Evolutionary conservation across 2,329 filamentous ascomycete species (phyloP).

Genomic region (Fusarium floridanum): DNA sequence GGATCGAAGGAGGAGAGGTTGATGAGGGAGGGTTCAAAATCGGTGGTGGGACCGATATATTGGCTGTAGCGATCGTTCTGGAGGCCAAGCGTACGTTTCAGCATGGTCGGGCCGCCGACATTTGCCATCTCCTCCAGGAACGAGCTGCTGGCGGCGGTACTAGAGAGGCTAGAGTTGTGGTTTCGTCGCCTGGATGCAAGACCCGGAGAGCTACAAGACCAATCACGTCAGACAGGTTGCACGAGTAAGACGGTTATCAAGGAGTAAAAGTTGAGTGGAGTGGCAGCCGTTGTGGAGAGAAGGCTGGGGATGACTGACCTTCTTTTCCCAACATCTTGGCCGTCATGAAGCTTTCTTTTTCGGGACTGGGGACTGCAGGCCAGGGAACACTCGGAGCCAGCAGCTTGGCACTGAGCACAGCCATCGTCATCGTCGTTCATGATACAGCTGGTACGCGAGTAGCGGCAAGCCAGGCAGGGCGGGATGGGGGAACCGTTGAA

Average conservation of each 20-base stretch:
- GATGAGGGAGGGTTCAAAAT: slow-evolving; percentile 87
- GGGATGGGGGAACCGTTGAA: slow-evolving; percentile 58
- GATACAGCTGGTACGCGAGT: slow-evolving; percentile 81
- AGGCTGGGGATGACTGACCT: slow-evolving; percentile 66
- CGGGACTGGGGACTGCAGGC: slow-evolving; percentile 80
- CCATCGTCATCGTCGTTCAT: slow-evolving; percentile 79
- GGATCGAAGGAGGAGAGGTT: slow-evolving; percentile 84
- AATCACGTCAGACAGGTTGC: slow-evolving; percentile 61
- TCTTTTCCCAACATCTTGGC: slow-evolving; percentile 75
- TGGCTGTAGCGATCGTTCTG: slow-evolving; percentile 84
- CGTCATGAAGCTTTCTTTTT: slow-evolving; percentile 82
- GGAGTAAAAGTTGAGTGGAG: slow-evolving; percentile 35
- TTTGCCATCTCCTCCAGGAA: slow-evolving; percentile 79
- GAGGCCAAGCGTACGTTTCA: slow-evolving; percentile 79
- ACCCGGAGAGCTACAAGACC: slow-evolving; percentile 67
- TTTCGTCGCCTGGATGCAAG: slow-evolving; percentile 64
- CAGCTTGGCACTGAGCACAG: slow-evolving; percentile 83
- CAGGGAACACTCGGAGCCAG: slow-evolving; percentile 84
- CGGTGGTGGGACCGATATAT: slow-evolving; percentile 85
- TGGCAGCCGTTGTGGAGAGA: slow-evolving; percentile 26
- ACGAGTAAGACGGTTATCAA: slow-evolving; percentile 41
- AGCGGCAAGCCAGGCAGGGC: slow-evolving; percentile 80
- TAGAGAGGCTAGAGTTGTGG: slow-evolving; percentile 70
- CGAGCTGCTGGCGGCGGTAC: slow-evolving; percentile 71
- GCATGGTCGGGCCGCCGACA: slow-evolving; percentile 73